Base-by-base conservation (phyloP, 2,329 filamentous ascomycete species). In the Fusarium vanettenii region DNA sequence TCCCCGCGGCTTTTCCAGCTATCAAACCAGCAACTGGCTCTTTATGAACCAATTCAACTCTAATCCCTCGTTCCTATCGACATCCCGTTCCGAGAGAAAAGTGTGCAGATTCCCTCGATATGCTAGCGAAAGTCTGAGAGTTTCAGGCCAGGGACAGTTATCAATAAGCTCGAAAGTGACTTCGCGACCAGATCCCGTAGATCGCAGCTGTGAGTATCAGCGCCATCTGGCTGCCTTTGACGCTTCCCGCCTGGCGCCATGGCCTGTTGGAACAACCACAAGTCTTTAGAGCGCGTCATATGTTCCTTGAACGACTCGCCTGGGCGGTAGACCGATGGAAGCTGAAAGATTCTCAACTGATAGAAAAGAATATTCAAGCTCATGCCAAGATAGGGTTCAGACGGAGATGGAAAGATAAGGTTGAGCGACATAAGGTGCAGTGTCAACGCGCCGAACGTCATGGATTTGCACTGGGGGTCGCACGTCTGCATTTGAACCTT, bases 1-100 rank as follows among this genome's bases (percentile, higher is more conserved):
- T 6, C 1, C 2, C 22, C 22, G 1, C 3, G 22, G 4, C 14
- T 48, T 16, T 16, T 27, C 5, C 7, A 6, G 2, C 6, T 25
- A 45, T 22, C 10, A 45, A 45, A 45, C 20, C 1, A 22, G 5
- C 2, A 43, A 43, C 41, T 25, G 20, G 11, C 11, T 14, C 5
- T 14, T 2, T 27, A 10, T 25, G 13, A 2, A 22, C 41, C 7
- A 25, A 22, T 14, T 8, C 13, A 18, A 27, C 43, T 48, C 43
- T 9, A 3, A 2, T 14, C 13, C 7, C 22, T 25, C 22, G 27
- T 8, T 14, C 43, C 14, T 48, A 3, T 48, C 43, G 7, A 27
- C 8, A 22, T 45, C 20, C 20, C 13, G 6, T 27, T 8, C 5
- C 2, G 8, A 18, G 4, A 48, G 22, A 48, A 48, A 48, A 18